Evolutionary conservation across 106 monocot genomes (phyloP), one percentile per base, ranked within the genome.

Genomic region (Dendrobium catenatum): DNA sequence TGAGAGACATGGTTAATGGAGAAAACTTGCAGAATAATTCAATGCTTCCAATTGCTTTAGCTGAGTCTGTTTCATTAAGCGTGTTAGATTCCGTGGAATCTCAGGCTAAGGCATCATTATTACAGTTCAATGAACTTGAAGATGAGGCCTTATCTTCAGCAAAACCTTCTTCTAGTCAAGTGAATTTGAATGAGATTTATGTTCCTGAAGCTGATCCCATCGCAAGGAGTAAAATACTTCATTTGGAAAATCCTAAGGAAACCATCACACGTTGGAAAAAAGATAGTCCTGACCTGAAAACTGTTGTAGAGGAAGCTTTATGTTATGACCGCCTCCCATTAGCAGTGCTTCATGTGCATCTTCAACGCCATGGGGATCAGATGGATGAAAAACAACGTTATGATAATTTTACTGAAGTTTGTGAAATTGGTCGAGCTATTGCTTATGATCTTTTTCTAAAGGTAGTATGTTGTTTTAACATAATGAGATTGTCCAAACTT

Each of bases 371-470:
- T 44, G 87, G 80, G 76, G 83, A 91, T 80, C 77, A 83, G 79
- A 84, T 42, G n/a, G 72, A 80, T 81, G 85, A 82, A 55, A 84
- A 92, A 77, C 86, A 88, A 41, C 54, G 81, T 83, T 73, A 68
- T 76, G 92, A 99, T 84, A 86, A 81, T 79, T 99, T 99, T 81
- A 85, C 61, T 86, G 90, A 91, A 89, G 83, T 99, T 78, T 78
- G 87, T 79, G 86, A 87, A 64, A 85, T 90, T 84, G 98, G 98
- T 77, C 89, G 84, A 81, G 82, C 87, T 76, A 93, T 99, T 84
- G 91, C 87, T 76, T 99, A 99, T 90, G 95, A 91, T 80, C 81
- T 99, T 58, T 93, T 99, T 87, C 49, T 93, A 24, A 93, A 95
- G 98, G 98, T 99, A 84, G 22, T 24, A 76, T 15, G 42, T 74